phyloP scores from a whole-genome alignment of 192 early-diverging fungal genomes.

The Diversispora eburnea region DNA sequence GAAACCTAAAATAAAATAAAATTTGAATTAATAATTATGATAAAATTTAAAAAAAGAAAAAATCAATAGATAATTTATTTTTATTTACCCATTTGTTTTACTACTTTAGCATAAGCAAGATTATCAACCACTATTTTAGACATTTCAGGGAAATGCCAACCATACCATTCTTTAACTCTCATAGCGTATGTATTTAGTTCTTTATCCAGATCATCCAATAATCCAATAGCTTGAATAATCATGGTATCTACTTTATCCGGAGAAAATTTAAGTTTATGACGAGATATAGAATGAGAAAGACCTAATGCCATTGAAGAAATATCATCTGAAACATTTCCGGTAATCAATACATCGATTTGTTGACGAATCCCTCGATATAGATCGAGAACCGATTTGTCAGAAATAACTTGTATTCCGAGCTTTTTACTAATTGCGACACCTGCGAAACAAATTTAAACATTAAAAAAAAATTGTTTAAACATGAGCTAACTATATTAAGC shows the following conservation, averaged over 20 bases:
- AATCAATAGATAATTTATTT: slow-evolving; percentile 53
- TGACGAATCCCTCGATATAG: slow-evolving; percentile 93
- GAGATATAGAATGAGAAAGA: slow-evolving; percentile 97
- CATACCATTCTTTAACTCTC: slow-evolving; percentile 92
- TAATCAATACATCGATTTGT: slow-evolving; percentile 88
- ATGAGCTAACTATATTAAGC: neutral
- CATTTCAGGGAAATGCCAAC: slow-evolving; percentile 99
- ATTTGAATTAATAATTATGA: slow-evolving; percentile 29
- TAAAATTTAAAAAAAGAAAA: slow-evolving; percentile 75
- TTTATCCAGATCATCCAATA: slow-evolving; percentile 99
- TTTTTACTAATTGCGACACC: slow-evolving; percentile 65
- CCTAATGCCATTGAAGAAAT: slow-evolving; percentile 95
- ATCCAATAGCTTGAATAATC: slow-evolving; percentile 97
- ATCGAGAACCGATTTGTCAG: slow-evolving; percentile 84
- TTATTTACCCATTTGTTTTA: slow-evolving; percentile 86
- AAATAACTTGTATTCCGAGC: slow-evolving; percentile 71
- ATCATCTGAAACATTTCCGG: slow-evolving; percentile 81
- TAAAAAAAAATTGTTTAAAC: neutral
- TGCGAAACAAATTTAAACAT: neutral
- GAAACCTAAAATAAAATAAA: neutral
- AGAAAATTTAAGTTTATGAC: slow-evolving; percentile 99
- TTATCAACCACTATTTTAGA: slow-evolving; percentile 94
- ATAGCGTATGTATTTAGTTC: slow-evolving; percentile 93
- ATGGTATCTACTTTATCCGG: slow-evolving; percentile 99
- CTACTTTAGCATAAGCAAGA: slow-evolving; percentile 84